Base-by-base conservation (phyloP, 495 filamentous ascomycete species). In the Podospora appendiculata region DNA sequence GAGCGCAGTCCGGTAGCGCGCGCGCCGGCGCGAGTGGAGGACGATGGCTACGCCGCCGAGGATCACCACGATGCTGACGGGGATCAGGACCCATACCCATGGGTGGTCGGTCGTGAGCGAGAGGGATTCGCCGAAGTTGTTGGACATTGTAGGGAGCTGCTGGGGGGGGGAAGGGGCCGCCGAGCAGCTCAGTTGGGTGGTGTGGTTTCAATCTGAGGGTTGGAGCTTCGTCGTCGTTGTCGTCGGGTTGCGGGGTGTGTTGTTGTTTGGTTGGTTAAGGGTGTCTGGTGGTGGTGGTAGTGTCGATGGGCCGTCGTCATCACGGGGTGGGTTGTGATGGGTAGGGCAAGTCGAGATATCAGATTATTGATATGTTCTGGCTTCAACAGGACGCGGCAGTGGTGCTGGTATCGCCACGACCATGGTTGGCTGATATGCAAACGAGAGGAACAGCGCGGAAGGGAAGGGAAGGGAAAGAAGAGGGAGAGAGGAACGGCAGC, bases 81-180 rank as follows among this genome's bases (percentile, higher is more conserved):
- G 61, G 41, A 64, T 58, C 11, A 63, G 50, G 39, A 60, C 54
- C 54, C 54, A 63, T 16, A 51, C 46, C 60, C 55, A 57, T 5
- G 55, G 49, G 11, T 45, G 32, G 39, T 50, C 36, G 17, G 48
- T 41, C 9, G 48, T 18, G 39, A 50, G 36, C 41, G 19, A 10
- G 48, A 38, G 8, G 17, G 13, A n/a, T 6, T 42, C 2, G 35
- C 13, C 7, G 47, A 48, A 17, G 33, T 25, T 25, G 25, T 25
- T 25, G 25, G 25, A 25, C 25, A 25, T 25, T 2, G 25, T 25
- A 5, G 25, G 25, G 25, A 25, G 25, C 25, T 25, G 25, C 25
- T 5, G 25, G 25, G 25, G 25, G 25, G 2, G 25, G 25, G 25
- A 25, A 25, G 5, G 25, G 25, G 5, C 25, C 25, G 25, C 25